Conservation (phyloP, 257 asterid species). For the Solanum clarkiae region DNA sequence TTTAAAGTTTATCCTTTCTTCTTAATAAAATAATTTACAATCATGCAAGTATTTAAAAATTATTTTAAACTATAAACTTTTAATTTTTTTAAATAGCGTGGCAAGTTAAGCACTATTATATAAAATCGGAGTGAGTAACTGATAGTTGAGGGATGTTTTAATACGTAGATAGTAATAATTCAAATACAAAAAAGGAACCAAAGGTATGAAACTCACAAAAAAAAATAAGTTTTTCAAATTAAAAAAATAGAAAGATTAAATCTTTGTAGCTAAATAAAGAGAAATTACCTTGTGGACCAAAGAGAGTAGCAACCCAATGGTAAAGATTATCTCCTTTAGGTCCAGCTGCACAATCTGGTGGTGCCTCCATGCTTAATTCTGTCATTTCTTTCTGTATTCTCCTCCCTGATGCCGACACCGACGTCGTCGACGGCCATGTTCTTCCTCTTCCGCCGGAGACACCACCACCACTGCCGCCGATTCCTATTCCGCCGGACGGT, state of each 20-base stretch:
- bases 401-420: constrained; percentile 80
- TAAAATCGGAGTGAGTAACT: too few relatives aligned
- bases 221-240: too few relatives aligned
- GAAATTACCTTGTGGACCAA: constrained; percentile 61
- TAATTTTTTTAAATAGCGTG: too few relatives aligned
- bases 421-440: constrained; percentile 78
- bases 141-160: background rate
- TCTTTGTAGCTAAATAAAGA: background rate
- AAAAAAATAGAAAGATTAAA: background rate
- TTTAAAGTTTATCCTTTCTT: too few relatives aligned
- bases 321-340: constrained; percentile 98
- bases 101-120: too few relatives aligned
- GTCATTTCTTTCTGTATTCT: constrained; percentile 85
- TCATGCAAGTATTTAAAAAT: too few relatives aligned
- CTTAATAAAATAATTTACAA: too few relatives aligned
- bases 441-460: constrained; percentile 40
- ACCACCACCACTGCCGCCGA: constrained; percentile 5
- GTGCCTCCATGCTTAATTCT: constrained; percentile 69
- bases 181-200: background rate
- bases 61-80: too few relatives aligned
- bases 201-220: background rate
- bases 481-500: constrained; percentile 8
- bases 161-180: background rate
- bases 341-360: constrained; percentile 86
- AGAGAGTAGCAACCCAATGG: constrained; percentile 92